Percentiles rank a stretch among this genome's conserved stretches.
Evolutionary conservation across 176 grass and related monocot species (phyloP).

Genomic region (Cenchrus fungigraminus): DNA sequence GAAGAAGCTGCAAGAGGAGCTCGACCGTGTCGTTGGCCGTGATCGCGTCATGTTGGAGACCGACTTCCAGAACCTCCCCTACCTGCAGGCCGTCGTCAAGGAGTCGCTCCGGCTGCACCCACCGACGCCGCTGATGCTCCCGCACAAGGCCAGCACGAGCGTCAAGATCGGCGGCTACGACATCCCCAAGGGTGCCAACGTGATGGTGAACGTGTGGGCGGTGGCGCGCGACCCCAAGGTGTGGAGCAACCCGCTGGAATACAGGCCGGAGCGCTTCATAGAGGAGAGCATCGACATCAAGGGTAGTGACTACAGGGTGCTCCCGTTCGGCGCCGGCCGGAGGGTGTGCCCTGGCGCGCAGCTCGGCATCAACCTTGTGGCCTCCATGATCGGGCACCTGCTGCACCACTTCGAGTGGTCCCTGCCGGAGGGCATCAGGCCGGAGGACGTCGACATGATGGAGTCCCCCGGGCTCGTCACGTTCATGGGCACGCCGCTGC

Average conservation of each 20-base stretch:
- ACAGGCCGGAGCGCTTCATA: constrained; percentile 65
- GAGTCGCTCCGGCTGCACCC: constrained; percentile 76
- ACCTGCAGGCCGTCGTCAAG: constrained; percentile 66
- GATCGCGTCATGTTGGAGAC: constrained; percentile 61
- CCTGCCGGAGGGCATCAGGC: constrained; percentile 50
- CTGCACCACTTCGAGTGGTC: constrained; percentile 78
- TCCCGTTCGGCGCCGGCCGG: constrained; percentile 67
- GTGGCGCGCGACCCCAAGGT: constrained; percentile 59
- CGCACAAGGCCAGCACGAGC: constrained; percentile 64
- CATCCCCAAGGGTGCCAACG: constrained; percentile 68
- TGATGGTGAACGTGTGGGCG: constrained; percentile 80
- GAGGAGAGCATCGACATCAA: constrained; percentile 74
- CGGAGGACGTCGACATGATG: constrained; percentile 62
- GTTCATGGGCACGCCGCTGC: constrained; percentile 68
- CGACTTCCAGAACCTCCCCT: constrained; percentile 63
- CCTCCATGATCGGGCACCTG: constrained; percentile 68
- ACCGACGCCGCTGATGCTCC: constrained; percentile 68
- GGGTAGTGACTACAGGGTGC: constrained; percentile 63
- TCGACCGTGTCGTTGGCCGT: constrained; percentile 51
- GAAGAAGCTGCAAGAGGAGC: constrained; percentile 66
- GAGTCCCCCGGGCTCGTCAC: constrained; percentile 67
- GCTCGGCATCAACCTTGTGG: constrained; percentile 69
- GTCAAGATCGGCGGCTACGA: constrained; percentile 63
- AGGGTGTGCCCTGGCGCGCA: constrained; percentile 72
- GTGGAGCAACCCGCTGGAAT: constrained; percentile 68